Base-by-base conservation (phyloP, 176 grass and related monocot genomes). In the Oryza officinalis region DNA sequence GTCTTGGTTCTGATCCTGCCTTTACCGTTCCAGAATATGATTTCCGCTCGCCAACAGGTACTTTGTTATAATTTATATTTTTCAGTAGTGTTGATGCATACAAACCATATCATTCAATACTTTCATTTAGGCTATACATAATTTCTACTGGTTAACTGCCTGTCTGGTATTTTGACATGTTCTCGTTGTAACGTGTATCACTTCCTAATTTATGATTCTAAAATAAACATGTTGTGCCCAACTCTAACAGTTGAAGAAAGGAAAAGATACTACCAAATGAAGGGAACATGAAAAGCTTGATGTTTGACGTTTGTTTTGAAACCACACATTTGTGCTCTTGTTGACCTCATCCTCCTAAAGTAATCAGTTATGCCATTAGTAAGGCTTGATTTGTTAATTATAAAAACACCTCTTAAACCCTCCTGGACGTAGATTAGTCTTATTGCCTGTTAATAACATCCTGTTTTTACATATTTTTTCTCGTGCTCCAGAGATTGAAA, bases 11-110 rank as follows among this genome's bases (percentile, higher is more conserved):
- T 69, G 93, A 90, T 85, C 93, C 93, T 30, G 85, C 96, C 89
- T 98, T 98, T 81, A 89, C 86, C 27, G 93, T 98, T 71, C 96
- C 93, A 59, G 80, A 90, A 66, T 98, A 98, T 70, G 93, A 98
- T 89, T 98, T 98, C 72, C 91, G 93, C 64, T 98, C 96, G 33
- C 96, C 96, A 46, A 93, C 81, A 87, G 93, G 96, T 98, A 91
- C 20, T 80, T 41, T 64, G 14, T 74, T 85, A 40, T 74, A 83
- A 72, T 45, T 59, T 12, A 80, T 10, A 83, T 76, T 83, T 60
- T 80, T 35, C 15, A 54, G 50, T 52, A 57, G 7, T 76, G 8
- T 45, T 52, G 27, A 74, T 80, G 31, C n/a, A 49, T 82, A 17
- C 64, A 63, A 8, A 83, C 38, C 77, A 76, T 38, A 43, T 35